These are phyloP conservation scores for Papiliotrema terrestris DNA, from an alignment of 1,284 basidiomycete genomes.

Conservation along the genomic window DNA sequence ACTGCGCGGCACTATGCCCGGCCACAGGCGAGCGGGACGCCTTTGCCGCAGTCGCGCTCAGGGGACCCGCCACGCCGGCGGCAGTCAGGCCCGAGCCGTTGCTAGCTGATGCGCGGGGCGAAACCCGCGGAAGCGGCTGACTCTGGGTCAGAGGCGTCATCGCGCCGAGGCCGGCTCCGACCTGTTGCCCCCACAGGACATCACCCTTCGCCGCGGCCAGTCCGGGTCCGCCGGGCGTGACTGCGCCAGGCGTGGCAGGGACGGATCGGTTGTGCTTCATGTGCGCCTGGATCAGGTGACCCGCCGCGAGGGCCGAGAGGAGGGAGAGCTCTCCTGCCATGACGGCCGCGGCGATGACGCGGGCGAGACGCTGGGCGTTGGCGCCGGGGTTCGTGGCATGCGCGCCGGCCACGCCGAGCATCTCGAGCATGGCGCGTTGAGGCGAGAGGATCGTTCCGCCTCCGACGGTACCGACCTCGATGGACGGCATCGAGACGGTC, in stretches of 20 bases:
- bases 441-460: constrained; percentile 89
- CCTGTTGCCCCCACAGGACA: constrained; percentile 3
- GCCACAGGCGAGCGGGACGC: too few relatives aligned
- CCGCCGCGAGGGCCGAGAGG: constrained; percentile 83
- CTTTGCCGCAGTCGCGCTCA: too few relatives aligned
- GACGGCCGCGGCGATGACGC: constrained; percentile 80
- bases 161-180: constrained; percentile 4
- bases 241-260: constrained; percentile 42
- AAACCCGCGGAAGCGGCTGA: not conserved
- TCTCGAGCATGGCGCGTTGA: constrained; percentile 83
- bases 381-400: constrained; percentile 76
- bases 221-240: constrained; percentile 27
- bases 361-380: constrained; percentile 81
- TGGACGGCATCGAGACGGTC: constrained; percentile 90
- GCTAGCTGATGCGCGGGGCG: not conserved
- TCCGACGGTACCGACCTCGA: constrained; percentile 94
- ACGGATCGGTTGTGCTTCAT: constrained; percentile 54
- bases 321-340: constrained; percentile 93
- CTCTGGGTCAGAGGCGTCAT: constrained; percentile 33
- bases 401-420: constrained; percentile 85
- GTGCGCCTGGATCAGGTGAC: constrained; percentile 84
- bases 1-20: too few relatives aligned
- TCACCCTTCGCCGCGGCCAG: constrained; percentile 9
- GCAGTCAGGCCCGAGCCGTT: not conserved
- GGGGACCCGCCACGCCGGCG: not conserved